These are phyloP conservation scores for Thalia dealbata DNA, from an alignment of 176 grass and related monocot genomes.

Conservation along the genomic window DNA sequence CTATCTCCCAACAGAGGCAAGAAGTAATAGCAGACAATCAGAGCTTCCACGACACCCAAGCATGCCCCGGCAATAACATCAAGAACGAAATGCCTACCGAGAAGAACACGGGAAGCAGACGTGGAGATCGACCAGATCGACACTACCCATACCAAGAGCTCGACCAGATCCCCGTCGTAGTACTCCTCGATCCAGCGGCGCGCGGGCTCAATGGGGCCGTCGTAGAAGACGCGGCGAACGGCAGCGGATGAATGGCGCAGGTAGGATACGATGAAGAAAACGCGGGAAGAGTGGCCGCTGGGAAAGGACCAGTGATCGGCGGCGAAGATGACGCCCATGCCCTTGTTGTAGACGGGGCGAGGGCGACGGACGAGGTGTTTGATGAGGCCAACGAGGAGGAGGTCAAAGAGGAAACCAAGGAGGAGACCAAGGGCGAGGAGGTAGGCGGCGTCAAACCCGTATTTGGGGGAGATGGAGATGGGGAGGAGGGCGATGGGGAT, in stretches of 20 bases:
- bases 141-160: conserved; percentile 30
- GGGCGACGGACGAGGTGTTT: conserved; percentile 76
- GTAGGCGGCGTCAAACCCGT: conserved; percentile 27
- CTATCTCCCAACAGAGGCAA: conserved; percentile 19
- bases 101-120: conserved; percentile 70
- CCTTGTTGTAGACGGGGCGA: conserved; percentile 71
- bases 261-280: conserved; percentile 68
- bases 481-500: conserved; percentile 51
- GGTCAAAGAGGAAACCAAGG: conserved; percentile 49
- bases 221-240: conserved; percentile 7
- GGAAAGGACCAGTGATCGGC: conserved; percentile 83
- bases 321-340: conserved; percentile 65
- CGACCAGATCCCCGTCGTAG: conserved; percentile 22
- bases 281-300: conserved; percentile 75
- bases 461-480: conserved; percentile 25
- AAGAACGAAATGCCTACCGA: conserved; percentile 73
- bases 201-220: not conserved
- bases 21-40: conserved; percentile 32
- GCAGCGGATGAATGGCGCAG: conserved; percentile 18
- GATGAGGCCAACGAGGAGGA: conserved; percentile 54
- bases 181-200: conserved; percentile 18
- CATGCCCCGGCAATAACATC: conserved; percentile 63
- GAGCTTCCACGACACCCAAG: conserved; percentile 71
- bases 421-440: conserved; percentile 44
- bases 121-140: conserved; percentile 51